phyloP scores from a whole-genome alignment of 2,329 filamentous ascomycete species.

The Orbilia oligospora region DNA sequence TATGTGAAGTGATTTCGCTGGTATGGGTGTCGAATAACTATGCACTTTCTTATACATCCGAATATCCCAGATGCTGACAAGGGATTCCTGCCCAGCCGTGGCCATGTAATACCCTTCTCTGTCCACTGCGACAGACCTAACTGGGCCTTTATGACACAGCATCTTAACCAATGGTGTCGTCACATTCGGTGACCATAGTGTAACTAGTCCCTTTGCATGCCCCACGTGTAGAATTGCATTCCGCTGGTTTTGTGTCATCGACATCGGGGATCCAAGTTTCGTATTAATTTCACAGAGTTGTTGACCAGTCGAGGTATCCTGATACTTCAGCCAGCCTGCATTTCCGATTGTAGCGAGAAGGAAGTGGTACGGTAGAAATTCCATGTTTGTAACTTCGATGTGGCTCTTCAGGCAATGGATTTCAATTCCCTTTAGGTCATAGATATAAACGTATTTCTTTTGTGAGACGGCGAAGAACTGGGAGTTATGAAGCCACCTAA shows the following conservation, averaged over 20 bases:
- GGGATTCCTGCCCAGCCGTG: slow-evolving; percentile 87
- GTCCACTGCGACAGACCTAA: slow-evolving; percentile 86
- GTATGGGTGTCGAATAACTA: slow-evolving; percentile 85
- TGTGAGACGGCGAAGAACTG: slow-evolving; percentile 91
- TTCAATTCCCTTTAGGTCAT: slow-evolving; percentile 91
- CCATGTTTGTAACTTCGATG: slow-evolving; percentile 90
- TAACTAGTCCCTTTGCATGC: slow-evolving; percentile 94
- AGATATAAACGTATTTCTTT: slow-evolving; percentile 97
- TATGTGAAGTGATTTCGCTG: slow-evolving; percentile 86
- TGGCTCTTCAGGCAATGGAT: slow-evolving; percentile 92
- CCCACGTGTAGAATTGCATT: slow-evolving; percentile 94
- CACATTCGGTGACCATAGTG: slow-evolving; percentile 94
- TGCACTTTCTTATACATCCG: slow-evolving; percentile 94
- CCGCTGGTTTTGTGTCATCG: slow-evolving; percentile 88
- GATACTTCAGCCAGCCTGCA: slow-evolving; percentile 89
- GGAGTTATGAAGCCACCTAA: slow-evolving; percentile 64
- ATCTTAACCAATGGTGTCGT: slow-evolving; percentile 90
- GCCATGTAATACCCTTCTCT: slow-evolving; percentile 96
- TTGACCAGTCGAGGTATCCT: slow-evolving; percentile 93
- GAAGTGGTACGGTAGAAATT: slow-evolving; percentile 97
- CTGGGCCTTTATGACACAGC: slow-evolving; percentile 88
- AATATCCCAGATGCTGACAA: slow-evolving; percentile 96
- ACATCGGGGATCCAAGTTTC: slow-evolving; percentile 83
- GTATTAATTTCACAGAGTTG: slow-evolving; percentile 88
- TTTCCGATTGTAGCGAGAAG: slow-evolving; percentile 88